phyloP scores from a whole-genome alignment of 495 filamentous ascomycete species.

The Talaromyces proteolyticus region DNA sequence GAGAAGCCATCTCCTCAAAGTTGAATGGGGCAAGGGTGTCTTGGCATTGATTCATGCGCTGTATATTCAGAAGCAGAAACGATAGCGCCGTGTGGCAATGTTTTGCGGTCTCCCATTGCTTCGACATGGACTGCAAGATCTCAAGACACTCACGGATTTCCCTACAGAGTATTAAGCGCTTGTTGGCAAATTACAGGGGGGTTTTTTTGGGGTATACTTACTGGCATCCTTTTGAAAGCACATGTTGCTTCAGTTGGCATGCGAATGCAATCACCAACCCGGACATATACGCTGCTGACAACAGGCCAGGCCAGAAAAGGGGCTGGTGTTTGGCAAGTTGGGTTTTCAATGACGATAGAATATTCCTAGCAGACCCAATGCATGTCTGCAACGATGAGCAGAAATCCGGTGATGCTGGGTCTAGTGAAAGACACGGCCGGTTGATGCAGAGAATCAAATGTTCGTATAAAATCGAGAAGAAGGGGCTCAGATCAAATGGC shows the following conservation, averaged over 20 bases:
- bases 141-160: conserved; percentile 27
- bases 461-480: conserved; percentile 59
- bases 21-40: neutral
- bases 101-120: conserved; percentile 35
- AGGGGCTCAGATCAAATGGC: conserved; percentile 33
- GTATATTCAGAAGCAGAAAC: conserved; percentile 12
- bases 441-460: conserved; percentile 62
- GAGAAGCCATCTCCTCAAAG: neutral
- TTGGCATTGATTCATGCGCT: conserved; percentile 2
- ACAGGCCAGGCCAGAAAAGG: conserved; percentile 35
- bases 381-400: conserved; percentile 34
- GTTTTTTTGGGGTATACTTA: conserved; percentile 6
- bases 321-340: conserved; percentile 24
- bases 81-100: conserved; percentile 29
- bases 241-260: conserved; percentile 34
- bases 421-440: conserved; percentile 32
- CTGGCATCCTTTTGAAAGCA: conserved; percentile 24
- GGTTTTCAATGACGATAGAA: conserved; percentile 24
- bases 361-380: conserved; percentile 30
- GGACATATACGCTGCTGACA: conserved; percentile 37
- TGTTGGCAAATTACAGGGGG: neutral
- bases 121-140: conserved; percentile 27
- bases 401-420: conserved; percentile 28
- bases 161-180: conserved; percentile 13
- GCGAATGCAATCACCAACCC: conserved; percentile 35